Evolutionary conservation across 768 basidiomycete genomes (phyloP), one percentile per base, ranked within the genome.

Genomic region (Boletus patriciae): DNA sequence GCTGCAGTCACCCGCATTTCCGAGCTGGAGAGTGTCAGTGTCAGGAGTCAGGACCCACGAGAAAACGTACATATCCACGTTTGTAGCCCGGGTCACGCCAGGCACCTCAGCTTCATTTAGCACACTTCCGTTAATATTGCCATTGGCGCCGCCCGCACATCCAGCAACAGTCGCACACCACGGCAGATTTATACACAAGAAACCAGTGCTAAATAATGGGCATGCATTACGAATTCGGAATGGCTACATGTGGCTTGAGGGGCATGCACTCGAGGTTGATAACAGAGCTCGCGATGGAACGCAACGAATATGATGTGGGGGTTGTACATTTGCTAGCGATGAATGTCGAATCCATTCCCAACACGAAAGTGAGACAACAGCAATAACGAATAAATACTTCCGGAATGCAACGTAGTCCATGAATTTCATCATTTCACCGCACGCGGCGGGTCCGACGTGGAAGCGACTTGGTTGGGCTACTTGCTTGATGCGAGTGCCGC

Each of bases 381-480:
- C 68, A 73, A 73, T 73, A 73, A 63, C 46, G 54, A 72, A 72
- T 70, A 72, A 70, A 70, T 70, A 69, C 21, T 58, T 50, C 44
- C n/a, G 6, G 40, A 54, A 50, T 43, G 36, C 42, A 45, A 41
- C 47, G 51, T 51, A 44, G 12, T 33, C 19, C 16, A 31, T n/a
- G 16, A 44, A 12, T 23, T 38, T 37, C 40, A 23, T 46, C 21
- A 36, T 36, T 43, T 66, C 58, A 56, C 44, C 37, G 60, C 47
- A 51, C 25, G n/a, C 46, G 64, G 36, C 57, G 64, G 33, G 60
- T 37, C 4, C 58, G 64, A 16, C 48, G 59, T 37, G 65, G 36
- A 46, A 50, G 59, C 11, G 67, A 44, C 42, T 54, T 66, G 38
- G 55, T 13, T 38, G 61, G 27, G n/a, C 42, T 52, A 43, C 29